Evolutionary conservation across 441 rosid genomes (phyloP), one percentile per base, ranked within the genome.

Genomic region (Syzygium syzygioides): DNA sequence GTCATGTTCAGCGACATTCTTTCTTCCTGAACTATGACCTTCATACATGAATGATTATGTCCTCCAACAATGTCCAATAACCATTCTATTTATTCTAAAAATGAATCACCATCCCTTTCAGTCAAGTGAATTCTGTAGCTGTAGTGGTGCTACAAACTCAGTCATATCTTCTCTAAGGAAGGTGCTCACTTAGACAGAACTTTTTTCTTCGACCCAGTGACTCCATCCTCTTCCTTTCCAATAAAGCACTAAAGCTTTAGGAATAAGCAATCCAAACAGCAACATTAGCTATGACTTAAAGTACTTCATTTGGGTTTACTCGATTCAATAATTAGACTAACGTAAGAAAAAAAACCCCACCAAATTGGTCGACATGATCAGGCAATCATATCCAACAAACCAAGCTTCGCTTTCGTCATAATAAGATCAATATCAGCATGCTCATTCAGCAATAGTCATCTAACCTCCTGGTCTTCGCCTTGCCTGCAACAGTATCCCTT

Each of bases 401-500:
- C 30, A 30, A n/a, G 14, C 18, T 57, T 87, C 66, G 6, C 56
- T 52, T 25, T 55, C 55, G n/a, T 55, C 26, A 32, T 56, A 85
- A 48, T n/a, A 85, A 30, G 45, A 55, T 56, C 34, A 37, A 20
- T 18, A 45, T 34, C 45, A n/a, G 54, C 54, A 41, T 55, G 19
- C 15, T 37, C 25, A 57, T 88, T 76, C 54, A 56, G n/a, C 55
- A 28, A 68, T 17, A 48, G 30, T 55, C 60, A 37, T 87, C 68
- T 85, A 48, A 79, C 87, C 80, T 89, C 11, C 91, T 88, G 89
- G 30, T 87, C 87, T 87, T 90, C 62, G 88, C 83, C 52, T 76
- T 23, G 83, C 30, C 53, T 76, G 83, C 83, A 91, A 87, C 97
- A 97, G 98, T 95, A 92, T 92, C 98, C 96, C 79, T 89, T 95